Evolutionary conservation across 208 protist genomes (phyloP).

Genomic region (Naegleria lovaniensis): DNA sequence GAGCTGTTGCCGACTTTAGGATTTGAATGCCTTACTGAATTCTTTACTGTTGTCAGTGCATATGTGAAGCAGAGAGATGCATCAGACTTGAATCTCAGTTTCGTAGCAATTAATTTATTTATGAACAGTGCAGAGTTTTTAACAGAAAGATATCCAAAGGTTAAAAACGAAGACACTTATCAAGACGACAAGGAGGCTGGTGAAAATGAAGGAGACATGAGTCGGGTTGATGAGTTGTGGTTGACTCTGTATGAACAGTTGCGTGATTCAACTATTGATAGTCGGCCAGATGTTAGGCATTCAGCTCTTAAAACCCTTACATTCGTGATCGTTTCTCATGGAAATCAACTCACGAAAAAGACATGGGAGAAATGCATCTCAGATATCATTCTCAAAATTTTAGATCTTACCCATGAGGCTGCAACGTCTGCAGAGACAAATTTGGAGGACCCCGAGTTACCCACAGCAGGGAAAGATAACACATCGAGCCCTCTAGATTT

Average conservation of each 20-base stretch:
- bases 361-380: conserved; percentile 57
- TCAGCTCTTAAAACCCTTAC: conserved; percentile 69
- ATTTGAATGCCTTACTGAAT: background rate
- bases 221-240: conserved; percentile 37
- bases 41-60: background rate
- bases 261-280: conserved; percentile 48
- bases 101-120: conserved; percentile 30
- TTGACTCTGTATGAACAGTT: conserved; percentile 53
- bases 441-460: background rate
- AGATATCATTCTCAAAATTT: conserved; percentile 52
- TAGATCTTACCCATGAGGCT: conserved; percentile 38
- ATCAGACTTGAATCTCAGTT: background rate
- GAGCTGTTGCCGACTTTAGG: background rate
- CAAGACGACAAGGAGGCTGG: conserved; percentile 7
- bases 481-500: background rate
- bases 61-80: background rate
- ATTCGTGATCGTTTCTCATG: conserved; percentile 65
- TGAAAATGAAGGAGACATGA: background rate
- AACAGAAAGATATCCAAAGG: conserved; percentile 9
- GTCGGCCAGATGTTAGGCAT: conserved; percentile 66
- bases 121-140: conserved; percentile 27
- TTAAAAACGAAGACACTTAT: conserved; percentile 11
- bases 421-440: conserved; percentile 25
- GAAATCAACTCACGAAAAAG: conserved; percentile 48
- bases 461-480: background rate